Conservation (phyloP, 306 rosid species). For the Cucurbita argyrosperma region DNA sequence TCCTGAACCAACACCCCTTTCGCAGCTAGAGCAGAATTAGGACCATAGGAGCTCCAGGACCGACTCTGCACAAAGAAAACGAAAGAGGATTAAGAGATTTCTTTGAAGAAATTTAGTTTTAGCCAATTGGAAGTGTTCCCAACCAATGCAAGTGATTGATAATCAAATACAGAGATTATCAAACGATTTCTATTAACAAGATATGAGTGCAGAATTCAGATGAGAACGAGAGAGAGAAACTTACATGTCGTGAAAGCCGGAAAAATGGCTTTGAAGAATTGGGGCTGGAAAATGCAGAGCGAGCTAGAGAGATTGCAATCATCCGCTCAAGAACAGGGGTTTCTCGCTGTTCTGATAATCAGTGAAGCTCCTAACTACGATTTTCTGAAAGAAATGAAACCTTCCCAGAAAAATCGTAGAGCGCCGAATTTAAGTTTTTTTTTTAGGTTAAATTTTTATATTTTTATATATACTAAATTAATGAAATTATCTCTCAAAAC, state of each 20-base stretch:
- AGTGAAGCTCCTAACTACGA: background rate
- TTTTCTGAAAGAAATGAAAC: too few relatives aligned
- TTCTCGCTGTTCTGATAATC: background rate
- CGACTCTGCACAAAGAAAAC: constrained; percentile 3
- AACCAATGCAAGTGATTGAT: background rate
- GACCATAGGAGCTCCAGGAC: constrained; percentile 11
- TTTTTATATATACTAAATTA: too few relatives aligned
- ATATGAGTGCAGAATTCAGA: background rate
- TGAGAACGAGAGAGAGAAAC: background rate
- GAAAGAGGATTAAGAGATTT: background rate
- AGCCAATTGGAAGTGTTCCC: background rate
- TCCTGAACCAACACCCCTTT: constrained; percentile 24
- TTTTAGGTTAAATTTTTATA: too few relatives aligned
- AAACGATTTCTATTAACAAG: background rate
- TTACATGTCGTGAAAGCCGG: background rate
- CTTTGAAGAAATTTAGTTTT: background rate
- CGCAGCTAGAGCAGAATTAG: constrained; percentile 27
- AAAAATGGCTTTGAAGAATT: background rate
- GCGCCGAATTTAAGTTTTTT: too few relatives aligned
- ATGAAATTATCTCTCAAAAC: too few relatives aligned
- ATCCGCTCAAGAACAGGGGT: background rate
- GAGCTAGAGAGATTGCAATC: background rate
- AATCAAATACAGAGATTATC: background rate
- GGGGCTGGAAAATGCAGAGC: background rate
- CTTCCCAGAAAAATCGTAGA: background rate